A percentile compares a stretch with the other conserved stretches of the same genome.
These are phyloP conservation scores for Geoglossum cookeanum DNA, from an alignment of 2,329 filamentous ascomycete species.

Conservation along the genomic window DNA sequence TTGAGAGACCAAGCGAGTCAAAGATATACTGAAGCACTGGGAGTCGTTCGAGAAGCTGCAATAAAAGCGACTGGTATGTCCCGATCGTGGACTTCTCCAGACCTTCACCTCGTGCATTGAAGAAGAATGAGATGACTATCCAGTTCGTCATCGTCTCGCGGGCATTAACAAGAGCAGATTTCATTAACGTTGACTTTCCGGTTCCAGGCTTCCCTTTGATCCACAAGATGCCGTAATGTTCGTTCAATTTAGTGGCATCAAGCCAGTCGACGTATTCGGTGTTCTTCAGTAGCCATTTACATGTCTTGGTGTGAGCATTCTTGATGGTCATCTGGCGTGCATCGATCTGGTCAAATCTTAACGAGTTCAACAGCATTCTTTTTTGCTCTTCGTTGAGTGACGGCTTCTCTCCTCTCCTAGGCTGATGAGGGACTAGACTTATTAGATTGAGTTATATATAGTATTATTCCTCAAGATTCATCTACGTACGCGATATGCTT, in stretches of 20 bases:
- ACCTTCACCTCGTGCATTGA: slow-evolving; percentile 26
- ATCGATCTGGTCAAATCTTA: slow-evolving; percentile 24
- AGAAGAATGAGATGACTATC: slow-evolving; percentile 27
- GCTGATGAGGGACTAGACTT: neutral
- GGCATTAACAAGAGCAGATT: slow-evolving; percentile 12
- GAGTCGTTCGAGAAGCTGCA: slow-evolving; percentile 24
- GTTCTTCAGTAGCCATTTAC: slow-evolving; percentile 23
- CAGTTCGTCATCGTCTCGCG: slow-evolving; percentile 8
- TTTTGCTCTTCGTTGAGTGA: slow-evolving; percentile 7
- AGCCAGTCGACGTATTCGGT: slow-evolving; percentile 21
- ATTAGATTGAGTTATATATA: no score
- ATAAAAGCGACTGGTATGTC: slow-evolving; percentile 31
- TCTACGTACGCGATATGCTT: no score
- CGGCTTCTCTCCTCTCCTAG: neutral
- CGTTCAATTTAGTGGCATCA: no score
- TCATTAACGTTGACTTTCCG: slow-evolving; percentile 23
- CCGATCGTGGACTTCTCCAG: no score
- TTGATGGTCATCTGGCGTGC: slow-evolving; percentile 20
- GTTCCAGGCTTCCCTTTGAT: slow-evolving; percentile 24
- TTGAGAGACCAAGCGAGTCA: no score
- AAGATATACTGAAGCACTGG: slow-evolving; percentile 17
- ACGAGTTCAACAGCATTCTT: slow-evolving; percentile 12
- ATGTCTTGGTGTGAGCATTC: slow-evolving; percentile 21
- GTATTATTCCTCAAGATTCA: no score
- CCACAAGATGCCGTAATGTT: slow-evolving; percentile 16